These are phyloP conservation scores for Dryas alaskensis DNA, from an alignment of 306 rosid genomes.

Conservation along the genomic window DNA sequence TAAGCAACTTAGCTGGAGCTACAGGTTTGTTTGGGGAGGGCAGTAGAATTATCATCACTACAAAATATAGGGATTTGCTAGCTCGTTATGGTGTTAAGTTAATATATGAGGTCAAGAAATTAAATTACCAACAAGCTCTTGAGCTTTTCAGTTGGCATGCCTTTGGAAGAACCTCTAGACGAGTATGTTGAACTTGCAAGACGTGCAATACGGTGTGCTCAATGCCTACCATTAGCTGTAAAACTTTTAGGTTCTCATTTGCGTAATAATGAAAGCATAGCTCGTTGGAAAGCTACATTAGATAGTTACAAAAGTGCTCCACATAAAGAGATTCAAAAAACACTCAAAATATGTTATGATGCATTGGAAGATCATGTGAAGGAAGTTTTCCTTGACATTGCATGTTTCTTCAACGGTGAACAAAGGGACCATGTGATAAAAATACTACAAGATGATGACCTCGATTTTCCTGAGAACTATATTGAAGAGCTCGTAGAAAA, in stretches of 20 bases:
- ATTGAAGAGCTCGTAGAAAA: background rate
- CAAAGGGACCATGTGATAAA: slow-evolving; percentile 10
- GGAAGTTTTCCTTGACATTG: slow-evolving; percentile 34
- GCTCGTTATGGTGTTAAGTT: background rate
- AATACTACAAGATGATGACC: slow-evolving; percentile 31
- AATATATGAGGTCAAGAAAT: background rate
- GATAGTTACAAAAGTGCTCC: slow-evolving; percentile 29
- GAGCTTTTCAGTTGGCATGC: slow-evolving; percentile 1
- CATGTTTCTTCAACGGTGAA: slow-evolving; percentile 37
- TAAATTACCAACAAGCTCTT: background rate
- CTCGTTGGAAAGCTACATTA: slow-evolving; percentile 33
- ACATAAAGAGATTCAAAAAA: slow-evolving; percentile 26
- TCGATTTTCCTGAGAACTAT: background rate
- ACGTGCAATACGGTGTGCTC: background rate
- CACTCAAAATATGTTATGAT: slow-evolving; percentile 31
- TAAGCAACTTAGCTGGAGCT: background rate
- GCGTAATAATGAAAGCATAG: background rate
- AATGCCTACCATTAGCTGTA: slow-evolving; percentile 35
- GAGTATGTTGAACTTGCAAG: background rate
- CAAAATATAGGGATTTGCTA: background rate
- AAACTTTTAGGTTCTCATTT: slow-evolving; percentile 40
- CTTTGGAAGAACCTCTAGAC: background rate
- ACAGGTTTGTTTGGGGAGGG: background rate
- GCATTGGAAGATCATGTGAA: slow-evolving; percentile 16
- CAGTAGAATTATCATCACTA: background rate